These are phyloP conservation scores for Linnemannia schmuckeri DNA, from an alignment of 192 early-diverging fungal genomes.

Conservation along the genomic window DNA sequence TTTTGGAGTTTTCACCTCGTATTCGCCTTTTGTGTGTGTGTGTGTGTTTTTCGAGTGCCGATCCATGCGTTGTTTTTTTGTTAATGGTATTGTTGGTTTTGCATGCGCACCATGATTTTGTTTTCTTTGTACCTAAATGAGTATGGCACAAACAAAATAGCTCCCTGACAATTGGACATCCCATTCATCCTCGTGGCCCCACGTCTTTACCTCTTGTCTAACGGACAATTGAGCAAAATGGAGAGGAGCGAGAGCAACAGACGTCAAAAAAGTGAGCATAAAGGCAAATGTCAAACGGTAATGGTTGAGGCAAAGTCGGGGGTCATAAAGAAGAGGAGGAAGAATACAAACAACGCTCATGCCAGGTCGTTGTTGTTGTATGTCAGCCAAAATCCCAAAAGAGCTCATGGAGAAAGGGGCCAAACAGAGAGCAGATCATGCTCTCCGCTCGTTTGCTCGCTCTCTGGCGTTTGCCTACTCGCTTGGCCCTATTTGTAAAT, in stretches of 20 bases:
- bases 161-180: background rate
- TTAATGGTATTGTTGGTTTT: background rate
- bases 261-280: background rate
- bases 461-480: background rate
- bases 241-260: background rate
- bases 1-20: background rate
- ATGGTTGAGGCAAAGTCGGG: too few relatives aligned
- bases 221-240: background rate
- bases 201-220: background rate
- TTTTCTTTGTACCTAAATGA: too few relatives aligned
- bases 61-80: background rate
- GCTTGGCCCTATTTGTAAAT: too few relatives aligned
- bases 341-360: background rate
- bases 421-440: background rate
- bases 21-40: background rate
- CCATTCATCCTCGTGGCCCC: slow-evolving; percentile 5
- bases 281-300: background rate
- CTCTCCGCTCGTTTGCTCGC: background rate
- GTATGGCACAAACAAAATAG: too few relatives aligned
- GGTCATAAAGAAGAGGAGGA: too few relatives aligned
- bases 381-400: background rate
- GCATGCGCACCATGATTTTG: background rate
- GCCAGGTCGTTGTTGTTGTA: background rate
- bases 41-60: background rate
- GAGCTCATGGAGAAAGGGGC: background rate